Evolutionary conservation across 2,329 filamentous ascomycete species (phyloP), one percentile per base, ranked within the genome.

Genomic region (Fusarium armeniacum): DNA sequence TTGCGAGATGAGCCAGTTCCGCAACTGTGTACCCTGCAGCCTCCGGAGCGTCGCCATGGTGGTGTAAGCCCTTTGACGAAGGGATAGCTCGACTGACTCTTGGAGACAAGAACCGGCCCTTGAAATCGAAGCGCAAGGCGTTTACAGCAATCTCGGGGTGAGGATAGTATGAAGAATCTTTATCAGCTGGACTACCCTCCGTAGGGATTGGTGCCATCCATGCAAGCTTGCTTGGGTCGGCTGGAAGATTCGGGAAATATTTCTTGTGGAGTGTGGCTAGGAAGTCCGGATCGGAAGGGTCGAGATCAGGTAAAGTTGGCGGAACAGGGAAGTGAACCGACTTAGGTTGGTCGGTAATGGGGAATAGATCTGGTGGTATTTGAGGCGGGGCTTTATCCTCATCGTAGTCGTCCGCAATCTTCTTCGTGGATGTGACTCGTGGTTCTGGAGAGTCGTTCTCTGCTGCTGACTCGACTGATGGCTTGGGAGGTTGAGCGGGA

Each of bases 1-100:
- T 87, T 6, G 93, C 90, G 3, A 98, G 85, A 33, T 91, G 88
- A 2, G 93, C 90, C 2, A 99, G 84, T 79, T 99, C 96, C 1
- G 90, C 89, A 32, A 99, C 87, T 0, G 96, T 98, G 80, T 99
- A 99, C 0, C 96, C 96, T 0, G 96, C 96, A 2, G 94, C 93
- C 79, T 97, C 93, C 18, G 96, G 96, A 2, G 95, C 94, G 62
- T 94, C 89, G 67, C 92, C 94, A 78, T 99, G 96, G 79, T 99
- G 95, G 79, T 99, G 96, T 16, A 99, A 85, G 0, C 96, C 96
- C 63, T 91, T 88, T 15, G 89, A 90, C 1, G 89, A 88, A 7
- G 95, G 92, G 28, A 98, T 89, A 3, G 87, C 84, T 58, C 94
- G 86, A 28, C 93, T 90, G 35, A 89, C 86, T 50, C 89, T 86